A percentile compares a stretch with the other conserved stretches of the same genome.
Conservation (phyloP, 83 land plant species). For the Diphasiastrum complanatum region DNA sequence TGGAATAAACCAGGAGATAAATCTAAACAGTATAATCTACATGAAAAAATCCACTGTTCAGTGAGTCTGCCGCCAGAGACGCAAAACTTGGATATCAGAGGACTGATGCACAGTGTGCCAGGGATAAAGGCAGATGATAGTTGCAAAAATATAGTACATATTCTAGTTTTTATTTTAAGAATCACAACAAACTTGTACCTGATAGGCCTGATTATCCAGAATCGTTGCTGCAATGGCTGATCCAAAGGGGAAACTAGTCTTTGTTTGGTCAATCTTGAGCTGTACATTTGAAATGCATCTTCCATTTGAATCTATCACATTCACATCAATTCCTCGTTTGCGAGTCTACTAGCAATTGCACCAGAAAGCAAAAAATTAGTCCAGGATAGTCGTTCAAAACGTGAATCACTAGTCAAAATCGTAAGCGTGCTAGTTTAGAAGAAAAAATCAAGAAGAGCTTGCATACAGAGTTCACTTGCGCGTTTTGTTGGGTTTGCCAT, state of each 20-base stretch:
- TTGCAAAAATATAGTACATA: no score
- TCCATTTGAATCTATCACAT: conserved; percentile 25
- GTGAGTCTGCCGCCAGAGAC: no score
- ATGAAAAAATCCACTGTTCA: no score
- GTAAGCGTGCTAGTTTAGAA: background rate
- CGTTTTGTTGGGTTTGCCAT: conserved; percentile 52
- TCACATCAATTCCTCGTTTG: background rate
- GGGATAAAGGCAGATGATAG: no score
- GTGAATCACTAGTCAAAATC: conserved; percentile 11
- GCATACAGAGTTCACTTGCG: background rate
- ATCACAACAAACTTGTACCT: conserved; percentile 25
- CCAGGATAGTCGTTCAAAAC: background rate
- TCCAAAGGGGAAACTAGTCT: conserved; percentile 67
- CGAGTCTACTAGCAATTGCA: no score
- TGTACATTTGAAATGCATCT: conserved; percentile 33
- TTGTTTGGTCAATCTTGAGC: conserved; percentile 35
- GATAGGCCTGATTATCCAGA: conserved; percentile 54
- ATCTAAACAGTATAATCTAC: no score
- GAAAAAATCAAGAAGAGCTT: background rate
- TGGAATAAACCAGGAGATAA: no score
- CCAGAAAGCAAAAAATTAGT: background rate
- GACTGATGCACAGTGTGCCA: no score
- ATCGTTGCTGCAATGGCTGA: conserved; percentile 66
- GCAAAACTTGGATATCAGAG: no score
- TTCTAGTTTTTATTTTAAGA: no score